phyloP scores from a whole-genome alignment of 192 early-diverging fungal species.

The Thoreauomyces humboldtii region DNA sequence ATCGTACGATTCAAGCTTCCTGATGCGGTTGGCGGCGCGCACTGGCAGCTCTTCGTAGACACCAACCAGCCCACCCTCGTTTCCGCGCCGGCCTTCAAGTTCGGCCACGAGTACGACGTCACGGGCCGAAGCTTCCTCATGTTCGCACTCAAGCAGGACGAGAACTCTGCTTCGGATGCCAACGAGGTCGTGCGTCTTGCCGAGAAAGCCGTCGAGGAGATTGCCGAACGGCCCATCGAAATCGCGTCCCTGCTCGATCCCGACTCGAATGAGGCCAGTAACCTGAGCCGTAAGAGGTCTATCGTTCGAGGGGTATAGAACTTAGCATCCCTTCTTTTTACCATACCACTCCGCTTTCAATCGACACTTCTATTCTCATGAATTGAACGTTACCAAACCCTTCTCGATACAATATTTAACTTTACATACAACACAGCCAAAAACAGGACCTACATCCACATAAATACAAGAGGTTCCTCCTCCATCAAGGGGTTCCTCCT shows the following conservation, averaged over 20 bases:
- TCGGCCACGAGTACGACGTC: conserved; percentile 21
- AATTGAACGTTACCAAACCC: no score
- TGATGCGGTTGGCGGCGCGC: conserved; percentile 14
- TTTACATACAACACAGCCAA: no score
- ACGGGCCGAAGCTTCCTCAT: conserved; percentile 15
- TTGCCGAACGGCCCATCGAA: conserved; percentile 20
- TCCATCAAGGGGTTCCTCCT: no score
- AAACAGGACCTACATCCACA: no score
- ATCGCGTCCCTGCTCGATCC: not conserved
- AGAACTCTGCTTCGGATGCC: conserved; percentile 1
- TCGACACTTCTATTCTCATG: no score
- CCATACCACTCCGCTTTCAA: no score
- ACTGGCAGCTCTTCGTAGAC: conserved; percentile 30
- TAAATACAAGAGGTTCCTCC: no score
- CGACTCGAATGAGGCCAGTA: not conserved
- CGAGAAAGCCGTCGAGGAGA: conserved; percentile 25
- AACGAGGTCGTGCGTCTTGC: conserved; percentile 21
- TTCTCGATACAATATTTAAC: no score
- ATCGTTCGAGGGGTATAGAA: not conserved
- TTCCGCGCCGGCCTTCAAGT: conserved; percentile 5
- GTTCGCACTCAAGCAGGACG: conserved; percentile 21
- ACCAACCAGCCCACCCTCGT: conserved; percentile 23
- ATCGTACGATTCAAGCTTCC: conserved; percentile 22
- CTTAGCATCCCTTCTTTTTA: no score
- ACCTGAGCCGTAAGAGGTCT: conserved; percentile 9